Evolutionary conservation across 345 rosid species (phyloP).

Genomic region (Brassica cretica): DNA sequence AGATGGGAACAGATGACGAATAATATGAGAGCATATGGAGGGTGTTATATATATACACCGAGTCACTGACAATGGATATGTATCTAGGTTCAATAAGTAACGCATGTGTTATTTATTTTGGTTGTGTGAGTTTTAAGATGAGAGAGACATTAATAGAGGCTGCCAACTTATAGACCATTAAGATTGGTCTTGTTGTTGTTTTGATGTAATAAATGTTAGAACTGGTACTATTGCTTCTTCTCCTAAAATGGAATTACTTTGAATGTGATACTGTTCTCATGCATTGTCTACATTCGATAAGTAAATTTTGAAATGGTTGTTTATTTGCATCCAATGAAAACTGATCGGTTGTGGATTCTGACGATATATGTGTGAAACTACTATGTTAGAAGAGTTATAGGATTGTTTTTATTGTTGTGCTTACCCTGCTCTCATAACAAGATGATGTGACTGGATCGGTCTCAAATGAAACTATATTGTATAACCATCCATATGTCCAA

Average conservation of each 20-base stretch:
- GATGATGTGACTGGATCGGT: too few species aligned
- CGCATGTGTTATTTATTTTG: not conserved
- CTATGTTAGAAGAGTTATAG: not conserved
- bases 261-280: not conserved
- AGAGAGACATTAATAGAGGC: slow-evolving; percentile 34
- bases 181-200: slow-evolving; percentile 30
- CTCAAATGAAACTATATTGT: too few species aligned
- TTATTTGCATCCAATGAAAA: not conserved
- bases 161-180: slow-evolving; percentile 9
- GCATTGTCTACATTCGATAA: not conserved
- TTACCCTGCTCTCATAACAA: too few species aligned
- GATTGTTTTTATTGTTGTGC: too few species aligned
- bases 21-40: slow-evolving; percentile 26
- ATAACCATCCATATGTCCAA: too few species aligned
- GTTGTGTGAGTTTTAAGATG: slow-evolving; percentile 6
- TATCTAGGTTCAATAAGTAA: not conserved
- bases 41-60: slow-evolving; percentile 24
- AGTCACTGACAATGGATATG: slow-evolving; percentile 8
- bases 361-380: not conserved
- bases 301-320: not conserved
- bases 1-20: slow-evolving; percentile 12
- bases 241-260: slow-evolving; percentile 7
- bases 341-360: not conserved
- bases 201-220: slow-evolving; percentile 35
- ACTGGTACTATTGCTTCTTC: not conserved